phyloP scores from a whole-genome alignment of 768 basidiomycete species.

The Daedalea quercina region DNA sequence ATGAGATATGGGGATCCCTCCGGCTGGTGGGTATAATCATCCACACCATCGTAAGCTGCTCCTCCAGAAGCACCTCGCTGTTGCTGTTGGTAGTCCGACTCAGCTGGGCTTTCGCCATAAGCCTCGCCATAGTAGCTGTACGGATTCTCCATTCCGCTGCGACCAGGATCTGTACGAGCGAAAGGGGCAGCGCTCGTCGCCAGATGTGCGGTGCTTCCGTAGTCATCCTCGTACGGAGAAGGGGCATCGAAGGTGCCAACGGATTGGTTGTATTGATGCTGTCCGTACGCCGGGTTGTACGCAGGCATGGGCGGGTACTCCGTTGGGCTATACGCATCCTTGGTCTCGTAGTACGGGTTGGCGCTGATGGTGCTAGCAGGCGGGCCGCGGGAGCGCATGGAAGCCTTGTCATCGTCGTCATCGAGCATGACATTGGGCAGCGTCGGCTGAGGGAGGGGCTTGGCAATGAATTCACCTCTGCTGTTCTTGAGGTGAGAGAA shows the following conservation, averaged over 20 bases:
- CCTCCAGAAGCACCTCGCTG: not conserved
- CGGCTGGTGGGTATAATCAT: not conserved
- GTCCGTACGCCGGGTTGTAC: slow-evolving; percentile 57
- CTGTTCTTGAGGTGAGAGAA: slow-evolving; percentile 89
- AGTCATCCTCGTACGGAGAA: slow-evolving; percentile 56
- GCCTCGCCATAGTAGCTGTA: slow-evolving; percentile 1
- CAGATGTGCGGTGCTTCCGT: slow-evolving; percentile 58
- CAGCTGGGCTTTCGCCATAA: slow-evolving; percentile 1
- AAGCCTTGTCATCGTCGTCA: slow-evolving; percentile 58
- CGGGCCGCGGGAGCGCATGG: slow-evolving; percentile 50
- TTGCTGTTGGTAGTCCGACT: slow-evolving; percentile 9
- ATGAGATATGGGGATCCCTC: not conserved
- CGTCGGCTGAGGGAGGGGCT: slow-evolving; percentile 88
- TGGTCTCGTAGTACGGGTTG: slow-evolving; percentile 46
- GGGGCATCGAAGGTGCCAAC: slow-evolving; percentile 46
- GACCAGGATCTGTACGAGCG: slow-evolving; percentile 22
- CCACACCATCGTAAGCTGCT: not conserved
- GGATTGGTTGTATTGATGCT: slow-evolving; percentile 53
- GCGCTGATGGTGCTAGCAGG: slow-evolving; percentile 45
- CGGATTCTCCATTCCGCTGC: slow-evolving; percentile 1
- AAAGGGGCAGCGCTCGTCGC: slow-evolving; percentile 54
- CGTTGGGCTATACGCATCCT: slow-evolving; percentile 30
- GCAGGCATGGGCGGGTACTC: slow-evolving; percentile 72
- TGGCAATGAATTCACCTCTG: slow-evolving; percentile 77
- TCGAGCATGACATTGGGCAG: slow-evolving; percentile 88